phyloP scores from a whole-genome alignment of 192 early-diverging fungal genomes.

The Coemansia sp. region DNA sequence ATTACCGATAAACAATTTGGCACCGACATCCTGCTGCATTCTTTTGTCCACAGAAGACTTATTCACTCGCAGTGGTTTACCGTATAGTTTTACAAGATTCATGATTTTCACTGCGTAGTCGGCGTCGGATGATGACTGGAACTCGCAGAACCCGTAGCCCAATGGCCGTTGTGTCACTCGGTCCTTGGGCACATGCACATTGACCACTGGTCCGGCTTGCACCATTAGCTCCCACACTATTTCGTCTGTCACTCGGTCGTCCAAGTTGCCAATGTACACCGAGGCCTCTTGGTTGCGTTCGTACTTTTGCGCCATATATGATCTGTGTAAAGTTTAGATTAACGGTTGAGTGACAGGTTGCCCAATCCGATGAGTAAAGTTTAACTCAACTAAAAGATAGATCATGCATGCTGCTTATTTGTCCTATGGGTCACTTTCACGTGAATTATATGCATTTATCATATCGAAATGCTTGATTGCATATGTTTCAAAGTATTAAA shows the following conservation, averaged over 20 bases:
- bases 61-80: constrained; percentile 94
- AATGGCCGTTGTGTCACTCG: constrained; percentile 91
- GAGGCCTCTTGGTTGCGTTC: constrained; percentile 98
- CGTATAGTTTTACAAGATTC: constrained; percentile 95
- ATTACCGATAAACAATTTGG: constrained; percentile 95
- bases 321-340: too few species aligned
- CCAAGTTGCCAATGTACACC: constrained; percentile 96
- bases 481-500: too few species aligned
- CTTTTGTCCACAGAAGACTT: constrained; percentile 84
- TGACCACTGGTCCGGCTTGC: constrained; percentile 92
- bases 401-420: too few species aligned
- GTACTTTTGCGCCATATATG: constrained; percentile 58
- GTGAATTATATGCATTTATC: too few species aligned
- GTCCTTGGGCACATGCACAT: constrained; percentile 97
- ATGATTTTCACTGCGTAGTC: constrained; percentile 96
- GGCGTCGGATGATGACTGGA: constrained; percentile 89
- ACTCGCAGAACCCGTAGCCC: constrained; percentile 97
- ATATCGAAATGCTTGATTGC: too few species aligned
- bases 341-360: too few species aligned
- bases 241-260: constrained; percentile 89
- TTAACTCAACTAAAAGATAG: too few species aligned
- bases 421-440: too few species aligned
- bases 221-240: constrained; percentile 99
- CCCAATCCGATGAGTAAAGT: too few species aligned
- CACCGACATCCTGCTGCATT: constrained; percentile 86